These are phyloP conservation scores for Eucalyptus brandiana DNA, from an alignment of 345 rosid species.

Conservation along the genomic window DNA sequence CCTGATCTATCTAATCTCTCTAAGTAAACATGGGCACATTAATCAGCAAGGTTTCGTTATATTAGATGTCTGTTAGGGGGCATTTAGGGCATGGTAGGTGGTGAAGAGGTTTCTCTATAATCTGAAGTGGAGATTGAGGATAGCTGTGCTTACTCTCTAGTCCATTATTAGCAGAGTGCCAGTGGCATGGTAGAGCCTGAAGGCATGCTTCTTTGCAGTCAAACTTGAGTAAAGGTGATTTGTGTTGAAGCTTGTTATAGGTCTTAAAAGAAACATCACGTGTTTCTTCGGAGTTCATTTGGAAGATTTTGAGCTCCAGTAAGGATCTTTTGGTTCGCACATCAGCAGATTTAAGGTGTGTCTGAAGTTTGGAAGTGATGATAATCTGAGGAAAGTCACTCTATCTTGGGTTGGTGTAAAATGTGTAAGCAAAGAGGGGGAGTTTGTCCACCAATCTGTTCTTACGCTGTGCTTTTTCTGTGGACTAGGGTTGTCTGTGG, in stretches of 20 bases:
- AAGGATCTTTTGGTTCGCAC: neutral
- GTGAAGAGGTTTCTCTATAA: neutral
- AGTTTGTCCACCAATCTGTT: neutral
- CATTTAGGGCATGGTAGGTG: neutral
- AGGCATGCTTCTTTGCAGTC: neutral
- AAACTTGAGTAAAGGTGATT: neutral
- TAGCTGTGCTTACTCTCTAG: neutral
- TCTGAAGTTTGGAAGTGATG: neutral
- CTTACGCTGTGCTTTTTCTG: neutral
- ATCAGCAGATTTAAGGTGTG: neutral
- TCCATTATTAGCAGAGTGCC: neutral
- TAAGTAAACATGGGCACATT: neutral
- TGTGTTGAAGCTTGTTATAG: neutral
- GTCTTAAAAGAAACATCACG: neutral
- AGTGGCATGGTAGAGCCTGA: neutral
- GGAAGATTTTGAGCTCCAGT: neutral
- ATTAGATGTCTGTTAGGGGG: neutral
- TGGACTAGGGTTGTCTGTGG: neutral
- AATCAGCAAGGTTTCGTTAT: neutral
- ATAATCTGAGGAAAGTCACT: neutral
- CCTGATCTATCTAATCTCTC: neutral
- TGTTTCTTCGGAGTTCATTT: neutral
- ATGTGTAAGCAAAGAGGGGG: neutral
- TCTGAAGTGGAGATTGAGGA: neutral
- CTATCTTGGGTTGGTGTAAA: neutral